Evolutionary conservation across 257 asterid genomes (phyloP).

Genomic region (Nicotiana obtusifolia): DNA sequence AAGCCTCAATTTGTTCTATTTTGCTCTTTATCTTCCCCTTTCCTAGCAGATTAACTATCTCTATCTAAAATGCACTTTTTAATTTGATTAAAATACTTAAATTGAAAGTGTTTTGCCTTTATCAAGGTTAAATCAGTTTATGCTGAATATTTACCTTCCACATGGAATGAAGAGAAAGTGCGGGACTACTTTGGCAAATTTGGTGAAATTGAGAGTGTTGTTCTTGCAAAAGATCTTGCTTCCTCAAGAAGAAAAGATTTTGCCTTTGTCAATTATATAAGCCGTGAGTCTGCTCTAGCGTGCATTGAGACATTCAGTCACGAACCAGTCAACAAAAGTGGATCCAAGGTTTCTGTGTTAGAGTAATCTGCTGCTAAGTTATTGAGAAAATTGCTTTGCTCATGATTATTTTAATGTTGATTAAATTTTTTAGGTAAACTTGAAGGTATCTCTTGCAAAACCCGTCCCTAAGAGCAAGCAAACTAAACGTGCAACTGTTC

Average conservation of each 20-base stretch:
- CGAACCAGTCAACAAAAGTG: conserved; percentile 33
- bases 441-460: conserved; percentile 56
- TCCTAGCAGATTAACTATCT: not conserved
- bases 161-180: conserved; percentile 57
- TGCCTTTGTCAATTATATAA: conserved; percentile 55
- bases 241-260: conserved; percentile 61
- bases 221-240: conserved; percentile 49
- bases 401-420: conserved; percentile 14
- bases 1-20: not conserved
- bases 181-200: conserved; percentile 48
- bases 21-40: not conserved
- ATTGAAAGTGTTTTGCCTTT: conserved; percentile 19
- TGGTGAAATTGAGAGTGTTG: conserved; percentile 65
- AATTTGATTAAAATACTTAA: conserved; percentile 3
- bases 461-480: conserved; percentile 37
- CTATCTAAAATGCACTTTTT: conserved; percentile 5
- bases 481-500: conserved; percentile 21
- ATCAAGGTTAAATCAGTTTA: conserved; percentile 53
- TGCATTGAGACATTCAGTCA: conserved; percentile 50
- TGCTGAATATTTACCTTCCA: conserved; percentile 59
- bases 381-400: conserved; percentile 5
- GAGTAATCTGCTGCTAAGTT: not conserved
- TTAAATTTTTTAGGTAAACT: conserved; percentile 40
- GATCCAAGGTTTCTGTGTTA: conserved; percentile 39
- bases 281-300: conserved; percentile 58